These are phyloP conservation scores for Platanthera zijinensis DNA, from an alignment of 106 monocot genomes.

Conservation along the genomic window DNA sequence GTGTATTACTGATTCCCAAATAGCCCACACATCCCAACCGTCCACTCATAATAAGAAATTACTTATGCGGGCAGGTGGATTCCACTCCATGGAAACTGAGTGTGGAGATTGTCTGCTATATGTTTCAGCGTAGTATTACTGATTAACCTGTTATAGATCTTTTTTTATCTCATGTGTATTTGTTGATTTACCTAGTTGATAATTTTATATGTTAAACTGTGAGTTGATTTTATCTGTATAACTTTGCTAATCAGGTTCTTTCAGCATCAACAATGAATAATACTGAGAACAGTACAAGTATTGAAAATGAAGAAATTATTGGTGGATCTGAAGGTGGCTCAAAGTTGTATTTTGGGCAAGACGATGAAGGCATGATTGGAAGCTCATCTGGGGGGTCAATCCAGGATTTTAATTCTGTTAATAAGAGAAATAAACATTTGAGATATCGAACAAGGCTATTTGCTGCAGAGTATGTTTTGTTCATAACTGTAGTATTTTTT, in stretches of 20 bases:
- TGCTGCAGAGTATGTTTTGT: slow-evolving; percentile 86
- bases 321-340: slow-evolving; percentile 33
- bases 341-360: slow-evolving; percentile 45
- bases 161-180: background rate
- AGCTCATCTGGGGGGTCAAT: slow-evolving; percentile 18
- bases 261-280: slow-evolving; percentile 44
- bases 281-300: slow-evolving; percentile 15
- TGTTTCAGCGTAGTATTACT: background rate
- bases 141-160: background rate
- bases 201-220: background rate
- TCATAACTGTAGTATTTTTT: background rate
- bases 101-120: background rate
- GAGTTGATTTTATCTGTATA: background rate
- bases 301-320: slow-evolving; percentile 23
- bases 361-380: slow-evolving; percentile 89
- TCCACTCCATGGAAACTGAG: too few relatives aligned
- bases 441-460: slow-evolving; percentile 96
- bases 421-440: slow-evolving; percentile 61
- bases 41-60: too few relatives aligned
- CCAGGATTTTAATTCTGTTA: slow-evolving; percentile 23
- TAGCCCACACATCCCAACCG: too few relatives aligned
- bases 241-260: slow-evolving; percentile 45
- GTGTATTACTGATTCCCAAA: too few relatives aligned
- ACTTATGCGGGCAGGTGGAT: too few relatives aligned
- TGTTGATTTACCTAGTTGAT: background rate